Evolutionary conservation across 2,329 filamentous ascomycete genomes (phyloP).

Genomic region (Cytospora schulzeri): DNA sequence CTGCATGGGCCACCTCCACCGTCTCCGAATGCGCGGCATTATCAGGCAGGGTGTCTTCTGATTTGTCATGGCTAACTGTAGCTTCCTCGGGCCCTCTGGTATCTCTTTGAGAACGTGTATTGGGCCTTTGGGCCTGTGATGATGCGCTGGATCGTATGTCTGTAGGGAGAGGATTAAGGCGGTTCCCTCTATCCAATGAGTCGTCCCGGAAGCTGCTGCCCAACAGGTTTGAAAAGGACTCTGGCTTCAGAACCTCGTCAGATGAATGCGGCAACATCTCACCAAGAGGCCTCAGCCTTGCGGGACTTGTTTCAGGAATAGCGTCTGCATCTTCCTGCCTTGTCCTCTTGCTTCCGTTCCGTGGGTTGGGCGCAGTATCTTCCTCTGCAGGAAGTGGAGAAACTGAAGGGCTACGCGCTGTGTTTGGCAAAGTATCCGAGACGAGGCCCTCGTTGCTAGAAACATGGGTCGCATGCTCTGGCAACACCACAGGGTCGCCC

Average conservation of each 20-base stretch:
- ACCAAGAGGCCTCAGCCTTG: constrained; percentile 21
- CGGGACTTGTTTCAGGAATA: constrained; percentile 38
- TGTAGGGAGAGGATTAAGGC: background rate
- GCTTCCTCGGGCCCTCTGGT: background rate
- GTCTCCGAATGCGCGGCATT: background rate
- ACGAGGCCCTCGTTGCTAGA: constrained; percentile 24
- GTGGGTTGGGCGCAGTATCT: constrained; percentile 10
- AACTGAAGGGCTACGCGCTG: constrained; percentile 9
- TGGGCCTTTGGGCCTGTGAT: background rate
- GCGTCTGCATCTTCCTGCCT: constrained; percentile 29
- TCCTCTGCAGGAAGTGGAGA: constrained; percentile 11
- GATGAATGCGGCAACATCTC: constrained; percentile 7
- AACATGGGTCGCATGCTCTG: background rate
- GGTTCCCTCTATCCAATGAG: background rate
- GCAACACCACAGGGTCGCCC: background rate
- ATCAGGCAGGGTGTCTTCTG: background rate
- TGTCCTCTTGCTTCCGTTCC: background rate
- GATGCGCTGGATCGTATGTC: background rate
- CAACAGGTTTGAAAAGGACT: constrained; percentile 4
- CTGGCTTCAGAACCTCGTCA: background rate
- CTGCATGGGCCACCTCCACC: background rate
- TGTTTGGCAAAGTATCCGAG: constrained; percentile 20
- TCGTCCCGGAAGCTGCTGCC: background rate
- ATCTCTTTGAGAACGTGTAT: background rate
- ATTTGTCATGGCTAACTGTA: background rate